These are phyloP conservation scores for Cladosporium velox DNA, from an alignment of 2,329 filamentous ascomycete species.

Conservation along the genomic window DNA sequence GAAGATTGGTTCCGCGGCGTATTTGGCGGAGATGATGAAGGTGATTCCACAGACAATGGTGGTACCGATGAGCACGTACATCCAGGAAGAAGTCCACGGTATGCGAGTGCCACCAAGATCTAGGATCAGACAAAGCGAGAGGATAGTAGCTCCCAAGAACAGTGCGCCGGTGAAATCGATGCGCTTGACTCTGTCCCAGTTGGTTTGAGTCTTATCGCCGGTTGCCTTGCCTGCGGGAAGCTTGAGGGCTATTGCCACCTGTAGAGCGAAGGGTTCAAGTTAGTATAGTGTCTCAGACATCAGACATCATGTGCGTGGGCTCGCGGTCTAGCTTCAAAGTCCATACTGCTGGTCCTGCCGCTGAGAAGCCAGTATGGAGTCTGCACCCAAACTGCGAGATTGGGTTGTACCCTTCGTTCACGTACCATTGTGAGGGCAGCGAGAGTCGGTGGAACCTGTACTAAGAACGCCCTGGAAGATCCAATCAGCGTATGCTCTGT, in stretches of 20 bases:
- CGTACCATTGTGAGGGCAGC: conserved; percentile 50
- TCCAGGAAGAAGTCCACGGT: conserved; percentile 41
- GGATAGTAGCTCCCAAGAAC: conserved; percentile 48
- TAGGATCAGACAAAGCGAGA: conserved; percentile 49
- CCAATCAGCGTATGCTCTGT: not conserved
- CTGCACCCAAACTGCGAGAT: too few species aligned
- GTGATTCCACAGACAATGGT: conserved; percentile 23
- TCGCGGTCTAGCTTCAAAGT: too few species aligned
- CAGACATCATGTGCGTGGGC: too few species aligned
- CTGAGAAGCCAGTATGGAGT: too few species aligned
- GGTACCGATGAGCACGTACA: conserved; percentile 24
- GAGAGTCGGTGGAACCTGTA: conserved; percentile 58
- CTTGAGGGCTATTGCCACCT: conserved; percentile 37
- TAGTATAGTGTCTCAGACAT: too few species aligned
- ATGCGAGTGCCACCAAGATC: conserved; percentile 52
- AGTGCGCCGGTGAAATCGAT: conserved; percentile 62
- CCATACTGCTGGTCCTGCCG: too few species aligned
- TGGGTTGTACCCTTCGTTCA: too few species aligned
- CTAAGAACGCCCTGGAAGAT: conserved; percentile 54
- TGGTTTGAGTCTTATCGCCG: conserved; percentile 25
- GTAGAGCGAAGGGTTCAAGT: too few species aligned
- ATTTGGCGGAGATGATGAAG: conserved; percentile 29
- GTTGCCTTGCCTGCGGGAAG: conserved; percentile 23
- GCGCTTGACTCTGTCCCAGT: conserved; percentile 47
- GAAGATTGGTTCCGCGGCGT: conserved; percentile 53